Percentiles rank a stretch among this genome's conserved stretches.
phyloP scores from a whole-genome alignment of 1,139 yeast species.

The Zygosaccharomyces pseudobailii region DNA sequence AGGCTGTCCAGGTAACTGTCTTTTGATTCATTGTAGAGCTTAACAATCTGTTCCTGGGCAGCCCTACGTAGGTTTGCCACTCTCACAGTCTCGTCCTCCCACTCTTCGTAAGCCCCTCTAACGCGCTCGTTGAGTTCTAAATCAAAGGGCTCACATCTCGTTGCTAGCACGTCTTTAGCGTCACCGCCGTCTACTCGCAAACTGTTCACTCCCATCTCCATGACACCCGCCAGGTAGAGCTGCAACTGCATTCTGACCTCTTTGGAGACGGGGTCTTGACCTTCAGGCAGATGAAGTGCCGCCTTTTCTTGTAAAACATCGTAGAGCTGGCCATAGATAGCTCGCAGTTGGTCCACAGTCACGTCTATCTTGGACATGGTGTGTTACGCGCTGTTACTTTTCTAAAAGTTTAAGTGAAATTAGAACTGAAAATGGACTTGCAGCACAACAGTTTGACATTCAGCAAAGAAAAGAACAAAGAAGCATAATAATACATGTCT shows the following conservation, averaged over 20 bases:
- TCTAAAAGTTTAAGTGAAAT: not conserved
- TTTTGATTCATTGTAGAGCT: constrained; percentile 28
- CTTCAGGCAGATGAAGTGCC: constrained; percentile 19
- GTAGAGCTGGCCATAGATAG: constrained; percentile 28
- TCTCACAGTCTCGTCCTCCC: constrained; percentile 54
- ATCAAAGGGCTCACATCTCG: constrained; percentile 58
- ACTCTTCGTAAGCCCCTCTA: constrained; percentile 47
- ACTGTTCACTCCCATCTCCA: constrained; percentile 48
- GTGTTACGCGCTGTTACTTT: not conserved
- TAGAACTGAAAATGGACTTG: not conserved
- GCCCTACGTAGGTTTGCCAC: constrained; percentile 49
- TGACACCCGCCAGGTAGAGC: constrained; percentile 43
- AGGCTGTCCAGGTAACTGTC: constrained; percentile 21
- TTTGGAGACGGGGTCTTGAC: constrained; percentile 33
- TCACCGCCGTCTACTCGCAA: constrained; percentile 36
- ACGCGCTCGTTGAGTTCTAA: constrained; percentile 50
- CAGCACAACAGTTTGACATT: not conserved
- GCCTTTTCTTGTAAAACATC: constrained; percentile 24
- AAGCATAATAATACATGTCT: constrained; percentile 7
- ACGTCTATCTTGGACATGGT: constrained; percentile 20
- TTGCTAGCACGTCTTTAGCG: constrained; percentile 9
- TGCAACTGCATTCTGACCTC: constrained; percentile 43
- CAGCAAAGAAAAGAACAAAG: not conserved
- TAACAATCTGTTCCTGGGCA: constrained; percentile 41
- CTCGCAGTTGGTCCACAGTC: constrained; percentile 26